A percentile compares a stretch with the other conserved stretches of the same genome.
Conservation (phyloP, 306 rosid genomes). For the Acacia melanoxylon region DNA sequence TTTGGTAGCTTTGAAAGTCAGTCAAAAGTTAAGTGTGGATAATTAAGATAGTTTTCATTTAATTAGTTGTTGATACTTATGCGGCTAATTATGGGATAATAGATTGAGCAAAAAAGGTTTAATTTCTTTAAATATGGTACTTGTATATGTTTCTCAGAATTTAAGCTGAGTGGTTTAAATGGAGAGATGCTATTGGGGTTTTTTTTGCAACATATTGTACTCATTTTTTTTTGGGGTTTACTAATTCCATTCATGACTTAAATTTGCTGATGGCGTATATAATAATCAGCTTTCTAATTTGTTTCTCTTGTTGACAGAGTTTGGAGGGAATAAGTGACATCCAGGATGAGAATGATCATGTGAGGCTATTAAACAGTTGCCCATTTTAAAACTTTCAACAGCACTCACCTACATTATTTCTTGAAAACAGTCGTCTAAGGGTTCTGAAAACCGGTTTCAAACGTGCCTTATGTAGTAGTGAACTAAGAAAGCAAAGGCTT, state of each 20-base stretch:
- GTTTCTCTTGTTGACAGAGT: conserved; percentile 47
- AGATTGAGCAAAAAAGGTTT: not conserved
- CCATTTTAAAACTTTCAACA: no score
- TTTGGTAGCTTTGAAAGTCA: not conserved
- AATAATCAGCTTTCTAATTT: conserved; percentile 2
- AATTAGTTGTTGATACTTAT: not conserved
- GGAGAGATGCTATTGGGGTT: not conserved
- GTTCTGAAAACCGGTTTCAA: no score
- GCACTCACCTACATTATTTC: no score
- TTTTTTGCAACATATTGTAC: not conserved
- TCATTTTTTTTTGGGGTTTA: not conserved
- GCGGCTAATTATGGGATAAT: not conserved
- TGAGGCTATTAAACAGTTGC: no score
- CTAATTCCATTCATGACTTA: not conserved
- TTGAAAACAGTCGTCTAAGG: no score
- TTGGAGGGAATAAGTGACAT: conserved; percentile 90
- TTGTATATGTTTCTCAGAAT: not conserved
- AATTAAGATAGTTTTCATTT: not conserved
- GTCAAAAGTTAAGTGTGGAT: not conserved
- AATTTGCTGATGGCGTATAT: conserved; percentile 13
- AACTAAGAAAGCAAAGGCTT: no score
- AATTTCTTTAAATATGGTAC: not conserved
- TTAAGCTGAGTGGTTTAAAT: not conserved
- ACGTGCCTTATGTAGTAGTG: no score
- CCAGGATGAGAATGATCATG: conserved; percentile 86